phyloP scores from a whole-genome alignment of 2,329 filamentous ascomycete species.

The Alternaria sp. region DNA sequence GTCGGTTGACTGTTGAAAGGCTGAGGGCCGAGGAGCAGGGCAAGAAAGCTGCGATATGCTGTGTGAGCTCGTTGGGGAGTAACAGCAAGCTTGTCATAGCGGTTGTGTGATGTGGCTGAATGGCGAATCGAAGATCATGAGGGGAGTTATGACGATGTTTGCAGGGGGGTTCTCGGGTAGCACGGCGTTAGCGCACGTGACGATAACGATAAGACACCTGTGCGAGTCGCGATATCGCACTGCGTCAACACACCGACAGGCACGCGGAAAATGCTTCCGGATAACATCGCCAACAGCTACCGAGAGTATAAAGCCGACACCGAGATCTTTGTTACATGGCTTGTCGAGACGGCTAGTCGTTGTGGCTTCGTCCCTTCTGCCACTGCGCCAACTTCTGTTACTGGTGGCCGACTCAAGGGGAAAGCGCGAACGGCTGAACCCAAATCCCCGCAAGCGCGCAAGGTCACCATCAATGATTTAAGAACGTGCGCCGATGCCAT shows the following conservation, averaged over 20 bases:
- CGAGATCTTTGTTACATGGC: neutral
- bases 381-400: neutral
- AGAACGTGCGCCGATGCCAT: neutral
- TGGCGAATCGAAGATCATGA: neutral
- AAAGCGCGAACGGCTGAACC: neutral
- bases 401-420: neutral
- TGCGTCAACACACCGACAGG: neutral
- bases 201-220: neutral
- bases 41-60: conserved; percentile 24
- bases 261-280: neutral
- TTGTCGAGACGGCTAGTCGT: neutral
- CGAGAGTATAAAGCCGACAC: neutral
- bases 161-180: neutral
- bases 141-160: neutral
- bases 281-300: neutral
- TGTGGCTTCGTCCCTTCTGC: neutral
- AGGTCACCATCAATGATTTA: neutral
- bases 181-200: neutral
- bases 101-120: neutral
- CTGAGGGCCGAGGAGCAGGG: conserved; percentile 24
- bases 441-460: neutral
- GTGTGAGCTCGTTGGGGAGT: conserved; percentile 30
- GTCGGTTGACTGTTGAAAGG: conserved; percentile 17
- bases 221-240: neutral
- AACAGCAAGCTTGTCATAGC: neutral